Evolutionary conservation across 176 grass and related monocot species (phyloP).

Genomic region (Oryza rufipogon): DNA sequence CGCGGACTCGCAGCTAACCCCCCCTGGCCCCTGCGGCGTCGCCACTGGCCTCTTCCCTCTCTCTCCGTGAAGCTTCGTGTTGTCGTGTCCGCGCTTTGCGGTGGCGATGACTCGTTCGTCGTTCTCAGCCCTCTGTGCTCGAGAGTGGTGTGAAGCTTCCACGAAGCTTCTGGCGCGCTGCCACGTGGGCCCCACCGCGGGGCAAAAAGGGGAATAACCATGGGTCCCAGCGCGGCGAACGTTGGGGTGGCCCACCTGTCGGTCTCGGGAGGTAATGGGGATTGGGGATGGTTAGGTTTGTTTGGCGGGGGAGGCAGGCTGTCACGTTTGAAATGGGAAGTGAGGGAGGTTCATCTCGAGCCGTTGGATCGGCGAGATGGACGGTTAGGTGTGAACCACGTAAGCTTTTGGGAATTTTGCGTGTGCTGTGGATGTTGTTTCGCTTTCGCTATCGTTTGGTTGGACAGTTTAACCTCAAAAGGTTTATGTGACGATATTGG

Average conservation of each 20-base stretch:
- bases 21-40: conserved; percentile 4
- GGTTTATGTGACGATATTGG: too few species aligned
- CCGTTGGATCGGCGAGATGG: background rate
- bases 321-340: conserved; percentile 31
- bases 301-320: conserved; percentile 22
- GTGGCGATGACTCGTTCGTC: conserved; percentile 45
- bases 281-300: conserved; percentile 10
- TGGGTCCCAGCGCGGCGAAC: background rate
- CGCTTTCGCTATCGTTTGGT: too few species aligned
- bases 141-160: conserved; percentile 36
- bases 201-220: background rate
- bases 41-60: background rate
- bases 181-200: conserved; percentile 28
- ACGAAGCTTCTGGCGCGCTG: conserved; percentile 48
- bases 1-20: background rate
- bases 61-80: background rate
- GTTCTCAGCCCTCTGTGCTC: conserved; percentile 22
- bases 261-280: background rate
- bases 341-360: background rate
- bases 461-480: too few species aligned
- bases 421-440: background rate
- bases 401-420: background rate
- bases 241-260: conserved; percentile 42
- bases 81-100: conserved; percentile 30
- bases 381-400: background rate